Evolutionary conservation across 257 asterid genomes (phyloP), one percentile per base, ranked within the genome.

Genomic region (Petunia axillaris): DNA sequence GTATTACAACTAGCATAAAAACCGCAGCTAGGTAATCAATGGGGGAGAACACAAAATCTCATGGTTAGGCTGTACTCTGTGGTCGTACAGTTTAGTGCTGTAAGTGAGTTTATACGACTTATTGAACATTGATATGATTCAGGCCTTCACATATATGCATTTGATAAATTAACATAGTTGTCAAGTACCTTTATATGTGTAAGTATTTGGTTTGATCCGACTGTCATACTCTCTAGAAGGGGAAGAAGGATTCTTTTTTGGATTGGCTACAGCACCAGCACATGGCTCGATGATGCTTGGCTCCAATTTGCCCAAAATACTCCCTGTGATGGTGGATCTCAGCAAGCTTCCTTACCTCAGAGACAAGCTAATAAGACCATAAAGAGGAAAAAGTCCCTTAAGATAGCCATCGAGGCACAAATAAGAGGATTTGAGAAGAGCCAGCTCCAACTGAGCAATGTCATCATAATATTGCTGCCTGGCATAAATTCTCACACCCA

Each of bases 401-500:
- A 83, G 89, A 86, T 95, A 84, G 93, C 99, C 13, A 91, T 95
- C 93, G 98, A 93, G 85, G 99, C 99, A 5, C 84, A 89, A 85
- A 91, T 95, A 78, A 89, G 99, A 87, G 99, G 98, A 80, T 89
- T 86, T 70, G 93, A 85, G 84, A 92, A 82, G 95, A 90, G 86
- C 84, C 90, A 8, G 77, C 79, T 66, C 36, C 90, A 35, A 85
- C 84, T 76, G 97, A 89, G 85, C 97, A 89, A 80, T 89, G 97
- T 64, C 93, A 87, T 85, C 99, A 93, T 73, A 76, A 90, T 9
- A 97, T 95, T 73, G 98, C 97, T 53, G 89, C 97, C 62, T 95
- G 99, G 99, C 99, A 95, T 85, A 95, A 95, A 55, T 98, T 93
- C 85, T 97, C 99, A 13, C 90, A 92, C 76, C 99, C 99, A 97